Conservation (phyloP, 331 rosid genomes). For the Erythrophleum ivorense region DNA sequence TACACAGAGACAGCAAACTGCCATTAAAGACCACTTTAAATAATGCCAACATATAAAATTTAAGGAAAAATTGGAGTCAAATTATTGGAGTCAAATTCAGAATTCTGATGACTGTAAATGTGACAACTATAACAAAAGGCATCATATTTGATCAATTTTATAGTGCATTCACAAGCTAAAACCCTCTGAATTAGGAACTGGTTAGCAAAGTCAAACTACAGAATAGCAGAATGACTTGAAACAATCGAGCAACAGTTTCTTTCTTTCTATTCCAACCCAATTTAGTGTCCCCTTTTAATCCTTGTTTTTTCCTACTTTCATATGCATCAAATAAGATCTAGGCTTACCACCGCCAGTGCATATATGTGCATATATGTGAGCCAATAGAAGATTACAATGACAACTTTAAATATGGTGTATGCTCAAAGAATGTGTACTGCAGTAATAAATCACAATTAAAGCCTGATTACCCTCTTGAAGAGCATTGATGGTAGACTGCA, state of each 20-base stretch:
- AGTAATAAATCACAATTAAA: slow-evolving; percentile 30
- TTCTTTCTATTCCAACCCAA: slow-evolving; percentile 8
- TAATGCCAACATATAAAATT: background rate
- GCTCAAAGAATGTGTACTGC: background rate
- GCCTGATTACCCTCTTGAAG: slow-evolving; percentile 82
- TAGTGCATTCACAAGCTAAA: slow-evolving; percentile 26
- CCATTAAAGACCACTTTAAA: background rate
- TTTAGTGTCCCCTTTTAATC: slow-evolving; percentile 9
- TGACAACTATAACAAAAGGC: background rate
- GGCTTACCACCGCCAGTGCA: slow-evolving; percentile 19
- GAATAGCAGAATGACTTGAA: slow-evolving; percentile 20
- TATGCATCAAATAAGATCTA: slow-evolving; percentile 20
- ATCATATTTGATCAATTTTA: background rate
- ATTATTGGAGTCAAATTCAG: background rate
- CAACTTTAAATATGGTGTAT: background rate
- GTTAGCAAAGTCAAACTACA: slow-evolving; percentile 20
- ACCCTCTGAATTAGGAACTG: slow-evolving; percentile 29
- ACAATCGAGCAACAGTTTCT: background rate
- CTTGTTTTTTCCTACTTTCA: slow-evolving; percentile 17
- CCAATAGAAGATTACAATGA: slow-evolving; percentile 18
- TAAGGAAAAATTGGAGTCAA: background rate
- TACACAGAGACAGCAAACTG: background rate
- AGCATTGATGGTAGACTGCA: slow-evolving; percentile 83
- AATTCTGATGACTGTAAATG: background rate
- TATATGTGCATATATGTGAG: slow-evolving; percentile 22